Evolutionary conservation across 257 asterid genomes (phyloP).

Genomic region (Striga asiatica): DNA sequence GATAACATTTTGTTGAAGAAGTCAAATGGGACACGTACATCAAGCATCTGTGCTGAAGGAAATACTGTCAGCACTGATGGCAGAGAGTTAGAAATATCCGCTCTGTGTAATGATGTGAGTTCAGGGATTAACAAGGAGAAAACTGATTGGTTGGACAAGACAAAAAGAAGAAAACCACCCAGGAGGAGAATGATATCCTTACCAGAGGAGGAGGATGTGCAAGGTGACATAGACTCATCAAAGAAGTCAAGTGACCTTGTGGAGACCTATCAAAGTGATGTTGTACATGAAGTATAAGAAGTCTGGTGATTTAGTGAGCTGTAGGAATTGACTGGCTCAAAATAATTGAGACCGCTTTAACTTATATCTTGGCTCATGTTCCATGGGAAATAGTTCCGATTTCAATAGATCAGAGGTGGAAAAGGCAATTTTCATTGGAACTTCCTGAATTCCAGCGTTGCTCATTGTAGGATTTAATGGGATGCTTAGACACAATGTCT

Average conservation of each 20-base stretch:
- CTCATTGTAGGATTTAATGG: slow-evolving; percentile 35
- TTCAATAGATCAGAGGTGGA: slow-evolving; percentile 14
- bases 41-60: slow-evolving; percentile 22
- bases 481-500: slow-evolving; percentile 22
- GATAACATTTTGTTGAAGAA: slow-evolving; percentile 20
- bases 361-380: neutral
- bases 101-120: slow-evolving; percentile 19
- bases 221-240: slow-evolving; percentile 23
- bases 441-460: slow-evolving; percentile 27
- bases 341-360: slow-evolving; percentile 7
- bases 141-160: slow-evolving; percentile 35
- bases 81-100: slow-evolving; percentile 22
- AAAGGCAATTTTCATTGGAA: slow-evolving; percentile 21
- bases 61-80: slow-evolving; percentile 11
- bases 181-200: slow-evolving; percentile 58
- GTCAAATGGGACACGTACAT: slow-evolving; percentile 30
- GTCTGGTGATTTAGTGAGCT: slow-evolving; percentile 12
- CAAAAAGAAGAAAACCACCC: slow-evolving; percentile 32
- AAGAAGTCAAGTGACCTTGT: slow-evolving; percentile 28
- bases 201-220: slow-evolving; percentile 39
- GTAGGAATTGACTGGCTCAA: slow-evolving; percentile 11
- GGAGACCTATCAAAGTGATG: slow-evolving; percentile 24
- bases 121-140: slow-evolving; percentile 22
- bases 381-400: slow-evolving; percentile 15
- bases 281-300: slow-evolving; percentile 17